phyloP scores from a whole-genome alignment of 768 basidiomycete species.

The Gelatoporia subvermispora region DNA sequence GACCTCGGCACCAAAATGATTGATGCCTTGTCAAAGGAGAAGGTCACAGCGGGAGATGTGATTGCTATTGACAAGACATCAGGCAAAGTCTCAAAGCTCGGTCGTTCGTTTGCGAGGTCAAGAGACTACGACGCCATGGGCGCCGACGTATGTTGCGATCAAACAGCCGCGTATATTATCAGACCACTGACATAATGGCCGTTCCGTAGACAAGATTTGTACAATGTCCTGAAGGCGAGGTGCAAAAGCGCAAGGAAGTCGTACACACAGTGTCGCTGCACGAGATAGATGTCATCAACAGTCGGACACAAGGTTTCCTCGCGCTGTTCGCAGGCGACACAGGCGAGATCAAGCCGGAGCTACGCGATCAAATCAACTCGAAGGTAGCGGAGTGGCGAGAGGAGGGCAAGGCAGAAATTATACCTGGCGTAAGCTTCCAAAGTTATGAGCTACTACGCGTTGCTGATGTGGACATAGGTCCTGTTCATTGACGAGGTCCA shows the following conservation, averaged over 20 bases:
- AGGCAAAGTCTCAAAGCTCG: constrained; percentile 94
- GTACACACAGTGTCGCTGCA: constrained; percentile 96
- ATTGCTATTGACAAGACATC: constrained; percentile 97
- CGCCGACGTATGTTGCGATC: constrained; percentile 70
- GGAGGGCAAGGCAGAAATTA: constrained; percentile 96
- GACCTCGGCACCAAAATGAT: constrained; percentile 99
- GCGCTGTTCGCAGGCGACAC: constrained; percentile 95
- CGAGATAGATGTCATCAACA: constrained; percentile 99
- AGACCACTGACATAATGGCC: not conserved
- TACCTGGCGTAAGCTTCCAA: constrained; percentile 73
- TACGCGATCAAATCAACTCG: constrained; percentile 93
- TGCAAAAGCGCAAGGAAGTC: constrained; percentile 96
- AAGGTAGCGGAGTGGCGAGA: constrained; percentile 98
- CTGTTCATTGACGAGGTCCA: constrained; percentile 99
- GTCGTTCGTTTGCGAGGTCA: constrained; percentile 93
- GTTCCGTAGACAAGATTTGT: constrained; percentile 88
- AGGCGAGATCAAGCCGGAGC: constrained; percentile 96
- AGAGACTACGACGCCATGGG: constrained; percentile 99
- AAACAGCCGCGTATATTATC: not conserved
- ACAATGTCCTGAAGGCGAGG: constrained; percentile 95
- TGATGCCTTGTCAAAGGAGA: constrained; percentile 94
- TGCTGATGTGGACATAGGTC: constrained; percentile 47
- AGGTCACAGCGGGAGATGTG: constrained; percentile 91
- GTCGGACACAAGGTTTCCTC: constrained; percentile 96
- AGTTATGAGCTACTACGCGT: too few species aligned